A percentile compares a stretch with the other conserved stretches of the same genome.
These are phyloP conservation scores for Yarrowia sp. DNA, from an alignment of 805 yeast species.

Conservation along the genomic window DNA sequence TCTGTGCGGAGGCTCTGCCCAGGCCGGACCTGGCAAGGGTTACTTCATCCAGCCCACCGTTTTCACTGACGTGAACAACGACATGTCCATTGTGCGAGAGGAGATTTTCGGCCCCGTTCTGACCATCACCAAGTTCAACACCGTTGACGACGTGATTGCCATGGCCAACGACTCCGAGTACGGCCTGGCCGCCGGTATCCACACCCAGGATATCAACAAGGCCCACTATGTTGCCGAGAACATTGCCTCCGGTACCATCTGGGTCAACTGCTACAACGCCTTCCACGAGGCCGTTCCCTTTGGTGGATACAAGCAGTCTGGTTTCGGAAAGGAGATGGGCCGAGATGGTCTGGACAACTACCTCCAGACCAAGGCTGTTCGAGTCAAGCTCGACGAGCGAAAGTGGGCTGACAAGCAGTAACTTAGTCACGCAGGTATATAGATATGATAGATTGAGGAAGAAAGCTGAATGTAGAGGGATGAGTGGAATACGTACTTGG, in stretches of 20 bases:
- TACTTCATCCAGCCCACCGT: conserved; percentile 78
- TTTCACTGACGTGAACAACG: conserved; percentile 70
- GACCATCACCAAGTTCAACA: conserved; percentile 65
- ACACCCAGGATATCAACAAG: conserved; percentile 68
- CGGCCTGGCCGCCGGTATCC: conserved; percentile 84
- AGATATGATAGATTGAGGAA: neutral
- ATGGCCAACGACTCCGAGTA: conserved; percentile 76
- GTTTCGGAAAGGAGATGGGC: conserved; percentile 83
- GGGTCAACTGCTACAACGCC: conserved; percentile 73
- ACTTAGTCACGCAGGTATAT: neutral
- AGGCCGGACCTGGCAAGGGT: conserved; percentile 56
- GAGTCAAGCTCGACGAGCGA: conserved; percentile 52
- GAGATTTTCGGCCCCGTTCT: conserved; percentile 94
- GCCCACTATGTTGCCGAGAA: conserved; percentile 70
- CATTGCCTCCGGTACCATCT: conserved; percentile 70
- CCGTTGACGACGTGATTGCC: conserved; percentile 70
- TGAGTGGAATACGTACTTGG: too few relatives aligned
- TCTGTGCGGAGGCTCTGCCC: conserved; percentile 75
- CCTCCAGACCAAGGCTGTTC: conserved; percentile 78
- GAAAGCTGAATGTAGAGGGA: too few relatives aligned
- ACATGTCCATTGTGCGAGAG: conserved; percentile 72
- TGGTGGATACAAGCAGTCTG: conserved; percentile 82
- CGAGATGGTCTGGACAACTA: conserved; percentile 73
- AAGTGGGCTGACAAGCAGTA: conserved; percentile 36
- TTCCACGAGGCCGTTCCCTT: conserved; percentile 72